Evolutionary conservation across 1,139 yeast species (phyloP).

Genomic region (Scheffersomyces titani): DNA sequence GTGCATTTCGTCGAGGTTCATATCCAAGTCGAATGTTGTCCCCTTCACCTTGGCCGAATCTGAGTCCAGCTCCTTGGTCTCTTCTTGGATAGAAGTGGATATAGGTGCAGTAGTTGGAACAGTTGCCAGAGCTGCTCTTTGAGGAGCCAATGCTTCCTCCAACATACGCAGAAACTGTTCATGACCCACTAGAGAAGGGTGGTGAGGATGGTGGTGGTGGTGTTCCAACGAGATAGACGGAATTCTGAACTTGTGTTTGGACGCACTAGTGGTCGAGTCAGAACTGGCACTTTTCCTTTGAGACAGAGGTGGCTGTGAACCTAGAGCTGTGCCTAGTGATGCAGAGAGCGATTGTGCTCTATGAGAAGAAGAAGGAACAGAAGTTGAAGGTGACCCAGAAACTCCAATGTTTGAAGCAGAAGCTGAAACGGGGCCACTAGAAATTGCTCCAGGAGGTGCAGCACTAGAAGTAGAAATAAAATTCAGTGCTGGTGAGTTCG

Average conservation of each 20-base stretch:
- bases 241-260: conserved; percentile 38
- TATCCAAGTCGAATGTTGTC: conserved; percentile 39
- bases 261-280: conserved; percentile 15
- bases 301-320: not conserved
- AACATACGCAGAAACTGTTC: not conserved
- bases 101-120: not conserved
- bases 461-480: not conserved
- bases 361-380: not conserved
- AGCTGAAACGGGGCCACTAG: not conserved
- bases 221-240: conserved; percentile 38
- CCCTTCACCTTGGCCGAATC: not conserved
- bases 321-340: not conserved
- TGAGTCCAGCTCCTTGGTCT: not conserved
- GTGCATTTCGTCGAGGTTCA: conserved; percentile 52
- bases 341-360: not conserved
- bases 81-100: not conserved
- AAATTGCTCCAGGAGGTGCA: not conserved
- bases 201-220: conserved; percentile 10
- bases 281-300: conserved; percentile 21
- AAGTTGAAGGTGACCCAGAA: not conserved
- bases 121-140: not conserved
- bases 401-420: not conserved
- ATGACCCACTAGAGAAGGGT: not conserved
- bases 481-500: not conserved
- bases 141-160: not conserved